A percentile compares a stretch with the other conserved stretches of the same genome.
Evolutionary conservation across 306 rosid species (phyloP).

Genomic region (Canavalia gladiata): DNA sequence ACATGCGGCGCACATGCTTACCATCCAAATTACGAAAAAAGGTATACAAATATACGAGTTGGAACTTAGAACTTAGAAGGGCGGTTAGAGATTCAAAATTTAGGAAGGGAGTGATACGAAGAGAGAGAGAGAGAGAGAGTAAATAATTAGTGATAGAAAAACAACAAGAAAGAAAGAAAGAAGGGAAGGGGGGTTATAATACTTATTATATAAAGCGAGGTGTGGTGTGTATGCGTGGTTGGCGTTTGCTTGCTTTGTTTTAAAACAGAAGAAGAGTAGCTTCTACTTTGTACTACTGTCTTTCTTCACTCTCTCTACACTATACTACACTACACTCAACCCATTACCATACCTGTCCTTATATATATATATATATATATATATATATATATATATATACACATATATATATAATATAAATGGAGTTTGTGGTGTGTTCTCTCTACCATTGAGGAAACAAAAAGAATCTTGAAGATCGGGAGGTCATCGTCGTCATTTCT

Average conservation of each 20-base stretch:
- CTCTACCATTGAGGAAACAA: conserved; percentile 36
- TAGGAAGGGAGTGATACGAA: no score
- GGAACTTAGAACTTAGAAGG: not conserved
- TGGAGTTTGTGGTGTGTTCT: conserved; percentile 41
- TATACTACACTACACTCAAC: conserved; percentile 20
- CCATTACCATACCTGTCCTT: not conserved
- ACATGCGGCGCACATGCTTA: conserved; percentile 59
- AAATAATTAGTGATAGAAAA: not conserved
- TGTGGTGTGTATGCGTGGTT: not conserved
- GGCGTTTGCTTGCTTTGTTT: conserved; percentile 54
- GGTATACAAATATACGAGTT: not conserved
- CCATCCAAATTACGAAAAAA: conserved; percentile 28
- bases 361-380: no score
- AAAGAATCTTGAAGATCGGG: conserved; percentile 47
- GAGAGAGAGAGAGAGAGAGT: no score
- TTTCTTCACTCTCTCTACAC: not conserved
- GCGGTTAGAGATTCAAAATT: conserved; percentile 68
- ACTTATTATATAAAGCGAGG: not conserved
- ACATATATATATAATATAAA: conserved; percentile 27
- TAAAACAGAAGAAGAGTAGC: conserved; percentile 65
- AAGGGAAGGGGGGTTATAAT: not conserved
- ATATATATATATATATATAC: not conserved
- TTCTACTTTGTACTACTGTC: conserved; percentile 51
- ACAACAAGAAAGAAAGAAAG: not conserved
- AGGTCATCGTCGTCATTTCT: conserved; percentile 58